Evolutionary conservation across 495 filamentous ascomycete species (phyloP).

Genomic region (Cercophora scortea): DNA sequence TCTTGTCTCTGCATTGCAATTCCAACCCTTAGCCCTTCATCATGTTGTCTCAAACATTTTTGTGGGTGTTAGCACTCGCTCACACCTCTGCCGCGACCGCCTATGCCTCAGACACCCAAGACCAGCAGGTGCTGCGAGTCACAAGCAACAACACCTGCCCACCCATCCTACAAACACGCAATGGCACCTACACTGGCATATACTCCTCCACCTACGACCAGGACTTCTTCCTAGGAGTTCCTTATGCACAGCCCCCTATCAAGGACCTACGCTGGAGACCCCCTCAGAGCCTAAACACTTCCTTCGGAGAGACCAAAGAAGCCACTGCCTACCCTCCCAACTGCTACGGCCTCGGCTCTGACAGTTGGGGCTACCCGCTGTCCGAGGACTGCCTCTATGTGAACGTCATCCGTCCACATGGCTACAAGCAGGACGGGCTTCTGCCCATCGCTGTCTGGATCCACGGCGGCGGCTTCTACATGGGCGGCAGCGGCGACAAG

Average conservation of each 20-base stretch:
- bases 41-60: too few species aligned
- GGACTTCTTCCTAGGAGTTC: conserved; percentile 48
- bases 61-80: too few species aligned
- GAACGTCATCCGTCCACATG: conserved; percentile 23
- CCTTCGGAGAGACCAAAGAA: conserved; percentile 27
- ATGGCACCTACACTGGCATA: conserved; percentile 39
- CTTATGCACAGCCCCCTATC: conserved; percentile 42
- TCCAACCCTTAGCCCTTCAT: too few species aligned
- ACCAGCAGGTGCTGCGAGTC: too few species aligned
- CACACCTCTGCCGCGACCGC: too few species aligned
- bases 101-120: too few species aligned
- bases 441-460: conserved; percentile 50
- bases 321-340: conserved; percentile 44
- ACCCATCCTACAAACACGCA: conserved; percentile 5
- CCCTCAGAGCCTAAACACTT: conserved; percentile 39
- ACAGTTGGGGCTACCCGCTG: conserved; percentile 14
- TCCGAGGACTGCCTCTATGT: conserved; percentile 38
- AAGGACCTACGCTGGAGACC: background rate
- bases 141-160: too few species aligned
- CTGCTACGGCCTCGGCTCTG: conserved; percentile 38
- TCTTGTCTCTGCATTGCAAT: too few species aligned
- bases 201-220: conserved; percentile 35
- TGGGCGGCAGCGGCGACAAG: conserved; percentile 39
- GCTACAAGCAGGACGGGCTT: background rate
- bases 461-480: conserved; percentile 50